phyloP scores from a whole-genome alignment of 345 rosid species.

The Salix brachista region DNA sequence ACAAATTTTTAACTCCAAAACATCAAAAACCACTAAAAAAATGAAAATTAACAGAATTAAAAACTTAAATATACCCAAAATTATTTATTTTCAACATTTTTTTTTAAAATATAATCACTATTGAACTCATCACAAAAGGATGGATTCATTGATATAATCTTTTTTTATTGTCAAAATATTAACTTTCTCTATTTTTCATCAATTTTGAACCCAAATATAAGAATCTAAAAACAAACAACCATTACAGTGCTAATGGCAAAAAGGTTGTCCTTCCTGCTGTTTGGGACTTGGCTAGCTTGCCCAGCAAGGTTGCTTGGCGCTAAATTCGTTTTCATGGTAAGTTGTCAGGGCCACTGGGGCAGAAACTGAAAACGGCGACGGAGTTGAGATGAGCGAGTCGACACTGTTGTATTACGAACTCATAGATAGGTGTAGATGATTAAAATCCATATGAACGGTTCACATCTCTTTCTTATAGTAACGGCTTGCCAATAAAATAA shows the following conservation, averaged over 20 bases:
- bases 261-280: constrained; percentile 26
- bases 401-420: background rate
- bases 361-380: background rate
- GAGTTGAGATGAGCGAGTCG: background rate
- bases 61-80: too few species aligned
- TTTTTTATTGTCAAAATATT: too few species aligned
- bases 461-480: background rate
- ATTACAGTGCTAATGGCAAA: constrained; percentile 8
- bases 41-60: too few species aligned
- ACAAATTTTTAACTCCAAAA: too few species aligned
- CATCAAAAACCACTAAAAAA: too few species aligned
- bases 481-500: background rate
- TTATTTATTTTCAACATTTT: too few species aligned
- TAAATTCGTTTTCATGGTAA: background rate
- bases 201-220: too few species aligned
- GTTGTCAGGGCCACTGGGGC: background rate
- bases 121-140: too few species aligned
- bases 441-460: background rate
- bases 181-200: too few species aligned
- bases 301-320: constrained; percentile 2
- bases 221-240: background rate
- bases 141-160: too few species aligned
- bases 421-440: background rate
- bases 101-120: too few species aligned
- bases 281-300: constrained; percentile 12